Evolutionary conservation across 305 asterid species (phyloP).

Genomic region (Rubia tinctorum): DNA sequence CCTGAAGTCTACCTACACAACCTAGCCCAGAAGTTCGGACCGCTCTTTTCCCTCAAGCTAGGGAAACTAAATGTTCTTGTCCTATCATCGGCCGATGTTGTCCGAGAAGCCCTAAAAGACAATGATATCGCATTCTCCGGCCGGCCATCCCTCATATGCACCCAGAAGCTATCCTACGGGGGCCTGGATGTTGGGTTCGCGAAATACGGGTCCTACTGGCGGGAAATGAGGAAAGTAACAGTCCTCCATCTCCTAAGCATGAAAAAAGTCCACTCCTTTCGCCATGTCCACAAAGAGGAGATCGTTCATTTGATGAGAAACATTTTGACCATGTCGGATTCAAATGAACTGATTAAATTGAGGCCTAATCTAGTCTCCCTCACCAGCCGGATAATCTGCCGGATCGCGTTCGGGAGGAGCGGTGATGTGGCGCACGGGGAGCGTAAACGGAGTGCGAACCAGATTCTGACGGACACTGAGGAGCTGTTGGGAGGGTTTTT

Average conservation of each 20-base stretch:
- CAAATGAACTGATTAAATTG: conserved; percentile 10
- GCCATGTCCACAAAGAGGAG: conserved; percentile 16
- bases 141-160: conserved; percentile 7
- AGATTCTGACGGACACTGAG: conserved; percentile 16
- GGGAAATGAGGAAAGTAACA: conserved; percentile 22
- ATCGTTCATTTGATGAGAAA: conserved; percentile 2
- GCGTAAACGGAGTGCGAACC: not conserved
- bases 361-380: conserved; percentile 13
- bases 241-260: conserved; percentile 14
- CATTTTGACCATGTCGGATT: not conserved
- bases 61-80: conserved; percentile 8
- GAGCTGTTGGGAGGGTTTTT: conserved; percentile 1
- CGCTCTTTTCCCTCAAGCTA: conserved; percentile 15
- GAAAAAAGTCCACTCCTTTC: conserved; percentile 21
- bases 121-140: conserved; percentile 22
- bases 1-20: conserved; percentile 3
- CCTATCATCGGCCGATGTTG: conserved; percentile 22
- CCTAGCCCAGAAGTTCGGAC: conserved; percentile 24
- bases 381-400: conserved; percentile 8
- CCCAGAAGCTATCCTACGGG: conserved; percentile 13
- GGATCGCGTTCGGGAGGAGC: conserved; percentile 27
- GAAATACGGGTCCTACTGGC: conserved; percentile 16
- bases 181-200: conserved; percentile 9
- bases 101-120: conserved; percentile 10
- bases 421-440: conserved; percentile 4